Base-by-base conservation (phyloP, 495 filamentous ascomycete species). In the Hyaloscypha finlandica region DNA sequence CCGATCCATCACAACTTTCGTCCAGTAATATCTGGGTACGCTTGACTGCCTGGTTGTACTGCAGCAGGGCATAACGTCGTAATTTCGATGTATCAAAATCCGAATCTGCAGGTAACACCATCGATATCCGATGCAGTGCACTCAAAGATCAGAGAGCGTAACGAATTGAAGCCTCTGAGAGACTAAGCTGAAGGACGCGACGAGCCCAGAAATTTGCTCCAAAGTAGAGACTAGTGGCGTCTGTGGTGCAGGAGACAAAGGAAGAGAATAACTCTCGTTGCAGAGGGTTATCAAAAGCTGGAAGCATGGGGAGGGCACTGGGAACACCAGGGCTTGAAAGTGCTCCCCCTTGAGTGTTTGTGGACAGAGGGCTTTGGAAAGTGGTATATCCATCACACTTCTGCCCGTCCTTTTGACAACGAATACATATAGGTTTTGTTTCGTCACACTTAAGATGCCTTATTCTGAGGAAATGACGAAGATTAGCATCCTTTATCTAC, bases 381-480 rank as follows among this genome's bases (percentile, higher is more conserved):
- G 42, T 48, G 9, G 0, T 6, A 12, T 63, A 63, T 4, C 61
- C 61, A 19, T 63, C 61, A 32, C 61, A 63, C 32, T 35, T 31
- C 4, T 35, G 39, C 4, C 61, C 48, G 19, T 30, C 45, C 4
- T 20, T 53, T 20, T 30, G 42, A 35, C 61, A 63, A 9, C 37
- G 61, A 20, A 32, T n/a, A 20, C 61, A 63, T 20, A 6, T 29
- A 6, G 61, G 61, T 35, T 54, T 63, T 2, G 39, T 45, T 63
- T 63, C 61, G 48, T 63, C 61, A 35, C 61, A 63, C 35, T 63
- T 63, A 31, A 54, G 35, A n/a, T 54, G 61, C 6, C 61, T 33
- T 12, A 54, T 37, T 33, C 61, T 63, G 45, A 52, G 19, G 9
- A 25, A 6, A 1, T 12, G 16, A 14, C 14, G 4, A 48, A 14